Conservation (phyloP, 176 grass and related monocot species). For the Melocanna baccifera region DNA sequence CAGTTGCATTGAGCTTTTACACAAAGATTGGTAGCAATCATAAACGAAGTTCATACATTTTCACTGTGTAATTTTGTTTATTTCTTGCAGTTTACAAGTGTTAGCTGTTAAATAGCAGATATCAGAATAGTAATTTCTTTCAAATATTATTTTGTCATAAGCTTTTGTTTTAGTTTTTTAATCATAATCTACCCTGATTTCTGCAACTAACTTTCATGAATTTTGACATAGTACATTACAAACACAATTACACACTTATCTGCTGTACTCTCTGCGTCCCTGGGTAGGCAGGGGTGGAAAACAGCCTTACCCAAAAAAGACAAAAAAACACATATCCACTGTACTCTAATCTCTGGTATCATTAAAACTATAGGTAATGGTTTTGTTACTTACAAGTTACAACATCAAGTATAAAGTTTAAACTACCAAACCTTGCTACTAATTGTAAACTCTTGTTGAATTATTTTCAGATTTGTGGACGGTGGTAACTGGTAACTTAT, state of each 20-base stretch:
- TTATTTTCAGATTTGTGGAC: conserved; percentile 2
- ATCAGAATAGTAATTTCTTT: not conserved
- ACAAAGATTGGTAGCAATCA: not conserved
- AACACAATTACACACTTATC: not conserved
- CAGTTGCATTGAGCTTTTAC: not conserved
- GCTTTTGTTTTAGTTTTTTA: not conserved
- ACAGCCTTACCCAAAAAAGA: not conserved
- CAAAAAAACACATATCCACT: not conserved
- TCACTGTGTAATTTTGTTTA: not conserved
- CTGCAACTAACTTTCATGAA: not conserved
- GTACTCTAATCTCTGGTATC: not conserved
- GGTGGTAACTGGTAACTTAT: not conserved
- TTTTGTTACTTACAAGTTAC: conserved; percentile 11
- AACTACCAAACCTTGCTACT: not conserved
- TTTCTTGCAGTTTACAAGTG: not conserved
- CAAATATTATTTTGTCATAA: not conserved
- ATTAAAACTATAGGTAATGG: not conserved
- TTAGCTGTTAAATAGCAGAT: not conserved
- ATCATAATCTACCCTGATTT: not conserved
- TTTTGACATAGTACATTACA: not conserved
- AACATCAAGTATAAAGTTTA: not conserved
- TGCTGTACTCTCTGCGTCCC: not conserved
- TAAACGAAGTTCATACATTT: not conserved
- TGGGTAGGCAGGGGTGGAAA: not conserved
- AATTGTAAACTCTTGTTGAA: not conserved